phyloP scores from a whole-genome alignment of 495 filamentous ascomycete genomes.

The Chaetomium fimeti region DNA sequence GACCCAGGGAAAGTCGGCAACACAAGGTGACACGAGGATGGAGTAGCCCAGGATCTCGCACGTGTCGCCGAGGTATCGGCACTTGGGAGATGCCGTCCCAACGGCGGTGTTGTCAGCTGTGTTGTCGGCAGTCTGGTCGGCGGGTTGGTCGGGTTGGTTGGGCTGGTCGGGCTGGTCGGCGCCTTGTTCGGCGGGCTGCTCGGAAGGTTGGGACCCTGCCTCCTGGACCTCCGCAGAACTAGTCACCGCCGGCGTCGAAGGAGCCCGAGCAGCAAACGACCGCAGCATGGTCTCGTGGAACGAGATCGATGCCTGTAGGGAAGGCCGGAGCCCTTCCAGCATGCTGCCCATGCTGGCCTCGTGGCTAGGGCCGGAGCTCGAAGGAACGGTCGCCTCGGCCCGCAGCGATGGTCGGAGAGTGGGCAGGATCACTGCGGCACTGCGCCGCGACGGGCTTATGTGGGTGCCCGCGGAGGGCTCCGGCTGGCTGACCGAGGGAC shows the following conservation, averaged over 20 bases:
- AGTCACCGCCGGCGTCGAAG: background rate
- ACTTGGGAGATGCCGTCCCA: constrained; percentile 9
- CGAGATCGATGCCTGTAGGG: constrained; percentile 24
- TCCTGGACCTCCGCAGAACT: background rate
- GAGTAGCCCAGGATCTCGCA: constrained; percentile 41
- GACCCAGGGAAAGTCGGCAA: constrained; percentile 42
- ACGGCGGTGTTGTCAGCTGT: background rate
- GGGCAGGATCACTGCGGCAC: constrained; percentile 3
- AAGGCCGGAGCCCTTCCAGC: background rate
- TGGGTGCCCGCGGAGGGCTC: constrained; percentile 7
- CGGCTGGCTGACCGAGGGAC: background rate
- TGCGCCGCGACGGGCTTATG: constrained; percentile 18
- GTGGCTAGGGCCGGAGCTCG: constrained; percentile 19
- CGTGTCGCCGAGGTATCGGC: constrained; percentile 17
- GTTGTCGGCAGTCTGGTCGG: background rate
- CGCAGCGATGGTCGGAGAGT: constrained; percentile 6
- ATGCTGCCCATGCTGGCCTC: constrained; percentile 9
- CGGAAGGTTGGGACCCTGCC: background rate
- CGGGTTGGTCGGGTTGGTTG: too few relatives aligned
- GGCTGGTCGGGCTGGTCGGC: background rate
- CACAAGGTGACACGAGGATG: constrained; percentile 48
- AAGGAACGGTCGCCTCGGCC: too few relatives aligned
- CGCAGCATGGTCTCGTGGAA: constrained; percentile 18
- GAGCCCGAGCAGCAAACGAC: background rate
- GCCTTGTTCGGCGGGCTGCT: background rate